Evolutionary conservation across 179 eudicot species (phyloP), one percentile per base, ranked within the genome.

Genomic region (Pouteria campechiana): DNA sequence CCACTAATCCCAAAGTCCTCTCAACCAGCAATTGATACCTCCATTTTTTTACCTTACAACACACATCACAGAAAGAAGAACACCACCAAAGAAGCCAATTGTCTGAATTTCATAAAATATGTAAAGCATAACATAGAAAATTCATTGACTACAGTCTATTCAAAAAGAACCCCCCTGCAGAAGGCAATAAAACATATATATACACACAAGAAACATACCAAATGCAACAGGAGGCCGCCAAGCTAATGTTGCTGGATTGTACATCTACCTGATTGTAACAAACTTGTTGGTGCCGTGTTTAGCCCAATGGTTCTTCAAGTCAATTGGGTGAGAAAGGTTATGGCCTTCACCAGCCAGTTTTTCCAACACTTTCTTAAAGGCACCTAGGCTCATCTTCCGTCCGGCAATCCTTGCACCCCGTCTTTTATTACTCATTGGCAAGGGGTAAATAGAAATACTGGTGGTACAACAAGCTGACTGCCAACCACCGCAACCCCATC

Each of bases 221-320:
- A 57, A 66, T 48, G 46, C 39, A 21, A 36, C 18, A n/a, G n/a
- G n/a, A n/a, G 61, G 32, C 54, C 48, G 48, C 54, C 62, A 60
- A 39, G 33, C 42, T 34, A 59, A 37, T 44, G 54, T 46, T 53
- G 31, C 54, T 47, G 54, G 46, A 20, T 41, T 50, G 40, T 34
- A 51, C 63, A 58, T 65, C 72, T 72, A 75, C 69, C 87, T 65
- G 79, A 83, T 83, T 9, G 83, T 76, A 50, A 86, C 96, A 58
- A 86, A 86, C 78, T 86, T 86, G 63, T 86, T 86, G 45, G 96
- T 83, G 22, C 94, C 94, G 50, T 83, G 94, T 50, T 83, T 83
- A 0, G 94, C 94, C 94, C 94, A 83, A 47, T 79, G 73, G 52
- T 67, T 65, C 84, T 63, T 83, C 67, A 83, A 42, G 47, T 83